Base-by-base conservation (phyloP, 1,284 basidiomycete species). In the Ustilago vetiveriae region DNA sequence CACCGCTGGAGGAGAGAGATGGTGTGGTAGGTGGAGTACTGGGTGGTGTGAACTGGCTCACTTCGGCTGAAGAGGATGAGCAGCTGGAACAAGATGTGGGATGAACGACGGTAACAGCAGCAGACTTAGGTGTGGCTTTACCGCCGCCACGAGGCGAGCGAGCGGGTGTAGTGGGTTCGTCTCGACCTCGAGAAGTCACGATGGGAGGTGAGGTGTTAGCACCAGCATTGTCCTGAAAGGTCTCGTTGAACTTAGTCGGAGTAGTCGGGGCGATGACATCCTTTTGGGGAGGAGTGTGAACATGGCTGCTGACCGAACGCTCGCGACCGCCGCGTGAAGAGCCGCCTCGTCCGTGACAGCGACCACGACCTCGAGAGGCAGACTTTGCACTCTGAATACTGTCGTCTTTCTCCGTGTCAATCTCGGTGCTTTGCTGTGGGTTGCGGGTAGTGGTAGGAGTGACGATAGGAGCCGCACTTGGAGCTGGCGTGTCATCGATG, bases 291-390 rank as follows among this genome's bases (percentile, higher is more conserved):
- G n/a, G n/a, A n/a, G n/a, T n/a, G n/a, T n/a, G n/a, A n/a, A n/a
- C n/a, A n/a, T n/a, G n/a, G n/a, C n/a, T n/a, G n/a, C n/a, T n/a
- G n/a, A n/a, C n/a, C n/a, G n/a, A n/a, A n/a, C n/a, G n/a, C n/a
- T n/a, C n/a, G n/a, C 23, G 39, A 33, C 32, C n/a, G 21, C 30
- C 47, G 10, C 23, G 16, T 6, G 48, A 21, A 21, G 43, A 26
- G n/a, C 44, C n/a, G 16, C 27, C 44, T 30, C 36, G 22, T 41
- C 44, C 49, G 8, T 38, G 44, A 21, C 46, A 48, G 29, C 38
- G 35, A 7, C 56, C 56, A 13, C 47, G 52, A 41, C 48, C 48
- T 2, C 47, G 21, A 35, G 36, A 8, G n/a, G 23, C 32, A 14
- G 30, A 29, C 16, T 35, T 37, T 17, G 32, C 51, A 4, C 10